A percentile compares a stretch with the other conserved stretches of the same genome.
Conservation (phyloP, 2,329 filamentous ascomycete species). For the Colletotrichum chlorophyti region DNA sequence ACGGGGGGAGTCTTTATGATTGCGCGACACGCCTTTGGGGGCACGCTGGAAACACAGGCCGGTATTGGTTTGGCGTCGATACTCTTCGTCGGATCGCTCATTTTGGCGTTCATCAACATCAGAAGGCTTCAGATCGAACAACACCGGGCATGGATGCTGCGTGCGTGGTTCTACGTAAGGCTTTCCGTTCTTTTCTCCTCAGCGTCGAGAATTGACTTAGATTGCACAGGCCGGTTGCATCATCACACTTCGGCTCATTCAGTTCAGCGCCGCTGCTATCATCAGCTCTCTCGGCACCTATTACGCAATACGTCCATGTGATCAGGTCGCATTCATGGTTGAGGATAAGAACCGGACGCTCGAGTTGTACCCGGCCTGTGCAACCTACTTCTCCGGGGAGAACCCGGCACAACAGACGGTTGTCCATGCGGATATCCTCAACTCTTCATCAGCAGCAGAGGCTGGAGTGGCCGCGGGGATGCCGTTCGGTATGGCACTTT, state of each 20-base stretch:
- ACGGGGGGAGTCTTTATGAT: slow-evolving; percentile 61
- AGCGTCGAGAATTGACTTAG: not conserved
- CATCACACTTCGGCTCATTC: slow-evolving; percentile 55
- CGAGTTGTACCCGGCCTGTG: slow-evolving; percentile 50
- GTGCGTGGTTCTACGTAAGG: slow-evolving; percentile 56
- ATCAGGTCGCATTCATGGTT: slow-evolving; percentile 50
- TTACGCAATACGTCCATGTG: slow-evolving; percentile 49
- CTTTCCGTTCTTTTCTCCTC: rapidly evolving
- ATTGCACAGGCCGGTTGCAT: slow-evolving; percentile 48
- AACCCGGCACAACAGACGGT: slow-evolving; percentile 34
- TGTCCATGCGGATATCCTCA: slow-evolving; percentile 40
- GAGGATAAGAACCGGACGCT: slow-evolving; percentile 33
- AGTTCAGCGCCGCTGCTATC: slow-evolving; percentile 42
- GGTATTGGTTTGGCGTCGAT: slow-evolving; percentile 51
- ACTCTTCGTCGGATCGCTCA: slow-evolving; percentile 48
- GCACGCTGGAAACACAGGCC: slow-evolving; percentile 56
- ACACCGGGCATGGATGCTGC: slow-evolving; percentile 69
- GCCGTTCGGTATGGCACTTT: slow-evolving; percentile 56
- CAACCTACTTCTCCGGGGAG: slow-evolving; percentile 40
- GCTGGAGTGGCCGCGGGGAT: slow-evolving; percentile 49
- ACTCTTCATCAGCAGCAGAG: slow-evolving; percentile 32
- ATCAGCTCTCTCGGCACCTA: slow-evolving; percentile 40
- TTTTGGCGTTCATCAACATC: slow-evolving; percentile 61
- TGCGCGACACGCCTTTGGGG: slow-evolving; percentile 57
- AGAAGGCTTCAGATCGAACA: slow-evolving; percentile 67